Evolutionary conservation across 805 yeast genomes (phyloP).

Genomic region (Schwanniomyces polymorphus): DNA sequence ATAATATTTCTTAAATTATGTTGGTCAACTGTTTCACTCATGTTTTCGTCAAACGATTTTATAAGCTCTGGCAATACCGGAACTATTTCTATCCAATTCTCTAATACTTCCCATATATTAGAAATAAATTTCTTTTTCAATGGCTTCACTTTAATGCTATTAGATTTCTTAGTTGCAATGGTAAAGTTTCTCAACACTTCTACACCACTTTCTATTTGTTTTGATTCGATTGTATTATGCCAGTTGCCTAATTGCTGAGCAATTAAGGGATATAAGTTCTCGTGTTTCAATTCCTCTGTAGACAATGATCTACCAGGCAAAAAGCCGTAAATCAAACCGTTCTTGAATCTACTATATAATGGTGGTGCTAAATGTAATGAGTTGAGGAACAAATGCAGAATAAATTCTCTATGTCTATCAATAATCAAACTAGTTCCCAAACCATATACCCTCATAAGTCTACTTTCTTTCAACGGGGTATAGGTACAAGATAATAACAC

Average conservation of each 20-base stretch:
- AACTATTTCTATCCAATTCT: conserved; percentile 61
- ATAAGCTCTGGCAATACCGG: conserved; percentile 49
- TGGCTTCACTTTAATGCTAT: conserved; percentile 9
- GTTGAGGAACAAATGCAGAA: conserved; percentile 64
- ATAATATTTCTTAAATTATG: conserved; percentile 40
- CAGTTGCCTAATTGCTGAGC: conserved; percentile 70
- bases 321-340: conserved; percentile 73
- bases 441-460: conserved; percentile 71
- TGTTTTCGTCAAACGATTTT: conserved; percentile 34
- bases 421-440: conserved; percentile 70
- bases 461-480: conserved; percentile 30
- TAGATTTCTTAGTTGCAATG: conserved; percentile 14
- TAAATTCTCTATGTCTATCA: conserved; percentile 72
- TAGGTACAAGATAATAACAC: conserved; percentile 53
- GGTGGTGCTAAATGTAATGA: conserved; percentile 66
- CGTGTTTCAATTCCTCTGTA: conserved; percentile 52
- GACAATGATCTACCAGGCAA: conserved; percentile 62
- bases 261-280: conserved; percentile 52
- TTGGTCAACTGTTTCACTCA: conserved; percentile 15
- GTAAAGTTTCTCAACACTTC: conserved; percentile 34
- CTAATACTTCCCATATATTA: conserved; percentile 60
- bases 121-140: conserved; percentile 31
- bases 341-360: conserved; percentile 64
- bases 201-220: conserved; percentile 48
- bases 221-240: conserved; percentile 53